Conservation (phyloP, 2,329 filamentous ascomycete genomes). For the Pseudopyrenochaeta lycopersici region DNA sequence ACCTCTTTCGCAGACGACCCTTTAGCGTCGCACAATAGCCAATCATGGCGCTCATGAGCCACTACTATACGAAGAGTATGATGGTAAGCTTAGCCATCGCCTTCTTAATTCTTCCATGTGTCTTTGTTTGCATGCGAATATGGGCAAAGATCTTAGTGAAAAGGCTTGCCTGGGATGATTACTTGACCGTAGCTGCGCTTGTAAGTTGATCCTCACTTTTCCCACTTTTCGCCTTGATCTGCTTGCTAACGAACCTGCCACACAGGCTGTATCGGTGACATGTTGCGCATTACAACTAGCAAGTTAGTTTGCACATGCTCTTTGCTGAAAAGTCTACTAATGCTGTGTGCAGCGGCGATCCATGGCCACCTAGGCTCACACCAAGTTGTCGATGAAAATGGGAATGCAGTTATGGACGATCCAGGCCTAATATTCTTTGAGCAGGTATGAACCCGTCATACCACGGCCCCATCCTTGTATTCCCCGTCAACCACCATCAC, state of each 20-base stretch:
- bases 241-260: conserved; percentile 1
- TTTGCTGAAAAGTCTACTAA: not conserved
- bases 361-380: conserved; percentile 32
- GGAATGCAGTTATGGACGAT: conserved; percentile 31
- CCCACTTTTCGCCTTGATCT: not conserved
- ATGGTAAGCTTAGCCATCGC: conserved; percentile 28
- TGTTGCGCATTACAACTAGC: conserved; percentile 30
- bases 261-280: conserved; percentile 25
- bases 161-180: conserved; percentile 32
- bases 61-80: conserved; percentile 30
- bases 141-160: conserved; percentile 32
- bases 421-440: conserved; percentile 34
- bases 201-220: conserved; percentile 15
- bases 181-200: conserved; percentile 29
- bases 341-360: conserved; percentile 18
- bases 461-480: too few species aligned
- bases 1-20: too few species aligned
- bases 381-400: conserved; percentile 26
- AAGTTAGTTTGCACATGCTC: conserved; percentile 13
- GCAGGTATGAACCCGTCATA: conserved; percentile 10
- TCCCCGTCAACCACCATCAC: too few species aligned
- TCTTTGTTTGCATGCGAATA: conserved; percentile 28
- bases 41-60: conserved; percentile 17
- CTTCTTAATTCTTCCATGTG: conserved; percentile 27
- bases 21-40: too few species aligned